Conservation (phyloP, 257 asterid species). For the Capsicum rhomboideum region DNA sequence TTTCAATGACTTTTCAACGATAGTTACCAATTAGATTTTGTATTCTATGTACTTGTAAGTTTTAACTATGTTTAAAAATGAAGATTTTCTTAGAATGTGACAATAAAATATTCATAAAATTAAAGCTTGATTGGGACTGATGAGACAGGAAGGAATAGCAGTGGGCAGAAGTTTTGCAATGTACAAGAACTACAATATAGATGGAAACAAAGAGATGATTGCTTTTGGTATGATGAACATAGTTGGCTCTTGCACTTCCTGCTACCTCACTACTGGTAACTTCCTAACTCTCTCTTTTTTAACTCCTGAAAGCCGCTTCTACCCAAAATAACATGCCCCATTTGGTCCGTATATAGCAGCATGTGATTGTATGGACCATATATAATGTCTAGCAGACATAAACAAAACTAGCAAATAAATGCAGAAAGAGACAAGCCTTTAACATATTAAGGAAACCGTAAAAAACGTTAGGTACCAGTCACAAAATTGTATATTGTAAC, state of each 20-base stretch:
- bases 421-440: not conserved
- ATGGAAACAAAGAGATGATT: constrained; percentile 97
- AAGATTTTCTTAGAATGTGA: not conserved
- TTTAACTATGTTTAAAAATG: not conserved
- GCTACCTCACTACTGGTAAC: constrained; percentile 85
- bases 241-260: constrained; percentile 87
- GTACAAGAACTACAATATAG: constrained; percentile 87
- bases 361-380: not conserved
- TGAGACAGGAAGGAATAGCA: constrained; percentile 85
- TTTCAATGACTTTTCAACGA: not conserved
- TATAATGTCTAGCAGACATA: not conserved
- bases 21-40: not conserved
- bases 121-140: not conserved
- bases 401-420: not conserved
- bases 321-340: not conserved
- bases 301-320: not conserved
- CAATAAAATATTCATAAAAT: too few relatives aligned
- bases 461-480: not conserved
- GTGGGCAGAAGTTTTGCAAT: constrained; percentile 95
- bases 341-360: not conserved
- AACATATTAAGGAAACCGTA: not conserved
- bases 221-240: constrained; percentile 94
- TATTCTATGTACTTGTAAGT: not conserved
- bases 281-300: not conserved
- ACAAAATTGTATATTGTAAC: not conserved